Evolutionary conservation across 1,284 basidiomycete genomes (phyloP), one percentile per base, ranked within the genome.

Genomic region (Tylopilus sp.): DNA sequence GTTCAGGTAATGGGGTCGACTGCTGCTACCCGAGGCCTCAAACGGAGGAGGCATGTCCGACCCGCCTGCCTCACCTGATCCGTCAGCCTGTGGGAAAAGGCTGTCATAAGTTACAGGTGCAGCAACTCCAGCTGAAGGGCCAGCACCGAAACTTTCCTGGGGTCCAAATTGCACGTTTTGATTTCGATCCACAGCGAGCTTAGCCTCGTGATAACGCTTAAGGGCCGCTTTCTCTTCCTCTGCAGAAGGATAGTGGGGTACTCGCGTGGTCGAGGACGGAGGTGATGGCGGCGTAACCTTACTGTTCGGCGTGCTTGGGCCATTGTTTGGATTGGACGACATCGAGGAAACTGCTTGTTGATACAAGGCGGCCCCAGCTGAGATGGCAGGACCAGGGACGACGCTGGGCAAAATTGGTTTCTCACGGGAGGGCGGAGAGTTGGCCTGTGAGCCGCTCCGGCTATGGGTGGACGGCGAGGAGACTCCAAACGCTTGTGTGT

Each of bases 151-250:
- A 15, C 53, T 57, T 3, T 64, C 65, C 20, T 50, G 57, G 0
- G 63, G 56, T 12, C 63, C 63, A 46, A 67, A 71, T 24, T 70
- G 65, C 0, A 59, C 56, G 41, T 63, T 62, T 51, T 80, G 76
- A 36, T 66, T 75, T 17, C 79, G 75, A 43, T 79, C 77, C 7
- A 88, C 88, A 4, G 87, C 86, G 41, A 71, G 72, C 61, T 80
- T 85, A 0, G 87, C 88, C 44, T 85, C 77, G 35, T 84, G 74
- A 59, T 87, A 90, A 46, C 81, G 74, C 55, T 66, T 72, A 51
- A 88, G 63, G 30, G 82, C 82, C 6, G 78, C 83, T 61, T 89
- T 89, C 67, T 81, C 79, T 53, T 77, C 73, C 72, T 73, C 73
- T 0, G 75, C 73, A 20, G 75, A 69, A 2, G 65, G 68, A 55